Evolutionary conservation across 2,329 filamentous ascomycete species (phyloP).

Genomic region (Amphichorda felina): DNA sequence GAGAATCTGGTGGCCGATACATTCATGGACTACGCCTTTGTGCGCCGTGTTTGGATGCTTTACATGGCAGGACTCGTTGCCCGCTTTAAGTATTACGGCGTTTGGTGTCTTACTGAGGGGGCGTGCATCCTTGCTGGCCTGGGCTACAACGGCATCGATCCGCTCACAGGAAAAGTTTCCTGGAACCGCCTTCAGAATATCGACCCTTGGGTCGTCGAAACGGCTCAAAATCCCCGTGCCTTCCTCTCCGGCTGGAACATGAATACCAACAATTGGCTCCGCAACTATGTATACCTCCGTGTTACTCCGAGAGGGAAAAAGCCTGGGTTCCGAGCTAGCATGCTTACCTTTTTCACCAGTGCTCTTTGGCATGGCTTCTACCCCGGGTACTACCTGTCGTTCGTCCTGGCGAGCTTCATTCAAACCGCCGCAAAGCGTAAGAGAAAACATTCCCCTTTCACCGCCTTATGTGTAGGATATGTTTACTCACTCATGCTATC

Average conservation of each 20-base stretch:
- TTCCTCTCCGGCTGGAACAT: conserved; percentile 96
- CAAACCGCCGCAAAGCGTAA: conserved; percentile 83
- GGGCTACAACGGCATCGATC: conserved; percentile 88
- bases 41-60: conserved; percentile 64
- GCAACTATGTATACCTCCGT: conserved; percentile 90
- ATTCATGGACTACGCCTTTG: conserved; percentile 56
- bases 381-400: conserved; percentile 88
- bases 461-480: background rate
- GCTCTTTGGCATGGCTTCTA: conserved; percentile 98
- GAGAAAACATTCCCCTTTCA: background rate
- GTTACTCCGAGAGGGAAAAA: conserved; percentile 95
- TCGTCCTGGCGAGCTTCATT: conserved; percentile 79
- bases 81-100: conserved; percentile 90
- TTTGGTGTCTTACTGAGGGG: conserved; percentile 88
- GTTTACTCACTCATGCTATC: conserved; percentile 5
- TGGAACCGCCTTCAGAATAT: conserved; percentile 90
- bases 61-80: conserved; percentile 76
- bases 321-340: conserved; percentile 85
- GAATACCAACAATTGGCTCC: conserved; percentile 94
- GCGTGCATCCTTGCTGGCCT: conserved; percentile 88
- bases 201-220: conserved; percentile 72
- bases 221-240: conserved; percentile 83
- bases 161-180: conserved; percentile 69
- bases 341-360: conserved; percentile 89
- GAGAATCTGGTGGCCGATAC: conserved; percentile 51